A percentile compares a stretch with the other conserved stretches of the same genome.
Evolutionary conservation across 2,329 filamentous ascomycete genomes (phyloP).

Genomic region (Ascosphaera acerosa): DNA sequence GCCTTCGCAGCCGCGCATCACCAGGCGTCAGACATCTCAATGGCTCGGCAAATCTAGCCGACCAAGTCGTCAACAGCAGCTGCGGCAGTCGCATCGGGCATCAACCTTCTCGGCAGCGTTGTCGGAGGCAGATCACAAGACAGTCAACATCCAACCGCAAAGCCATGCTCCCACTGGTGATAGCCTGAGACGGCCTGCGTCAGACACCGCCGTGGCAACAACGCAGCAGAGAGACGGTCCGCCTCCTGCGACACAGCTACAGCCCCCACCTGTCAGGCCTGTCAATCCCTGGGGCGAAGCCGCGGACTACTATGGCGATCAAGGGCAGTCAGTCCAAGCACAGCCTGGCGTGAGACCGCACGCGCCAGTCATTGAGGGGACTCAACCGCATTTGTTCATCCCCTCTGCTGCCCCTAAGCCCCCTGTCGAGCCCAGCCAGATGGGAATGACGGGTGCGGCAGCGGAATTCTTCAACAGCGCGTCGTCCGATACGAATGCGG

Average conservation of each 20-base stretch:
- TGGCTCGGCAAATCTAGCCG: too few species aligned
- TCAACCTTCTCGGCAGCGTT: not conserved
- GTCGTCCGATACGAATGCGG: constrained; percentile 1
- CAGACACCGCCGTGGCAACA: too few species aligned
- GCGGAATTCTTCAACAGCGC: constrained; percentile 26
- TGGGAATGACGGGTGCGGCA: constrained; percentile 23
- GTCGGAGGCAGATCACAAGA: too few species aligned
- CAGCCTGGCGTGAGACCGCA: constrained; percentile 33
- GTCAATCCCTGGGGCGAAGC: constrained; percentile 25
- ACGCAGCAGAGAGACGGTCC: too few species aligned
- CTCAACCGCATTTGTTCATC: constrained; percentile 30
- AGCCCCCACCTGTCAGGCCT: too few species aligned
- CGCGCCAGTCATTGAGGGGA: constrained; percentile 25
- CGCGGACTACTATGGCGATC: constrained; percentile 36
- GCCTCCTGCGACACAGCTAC: too few species aligned
- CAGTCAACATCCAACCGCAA: too few species aligned
- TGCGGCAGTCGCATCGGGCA: not conserved
- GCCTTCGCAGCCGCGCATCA: too few species aligned
- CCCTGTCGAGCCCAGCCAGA: constrained; percentile 31
- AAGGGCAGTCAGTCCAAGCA: constrained; percentile 30
- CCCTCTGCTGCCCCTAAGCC: constrained; percentile 27
- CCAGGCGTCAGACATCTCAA: too few species aligned
- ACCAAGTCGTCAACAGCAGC: too few species aligned
- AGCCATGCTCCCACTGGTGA: too few species aligned
- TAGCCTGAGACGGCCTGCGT: too few species aligned